Base-by-base conservation (phyloP, 2,329 filamentous ascomycete genomes). In the Graphilbum sp. region DNA sequence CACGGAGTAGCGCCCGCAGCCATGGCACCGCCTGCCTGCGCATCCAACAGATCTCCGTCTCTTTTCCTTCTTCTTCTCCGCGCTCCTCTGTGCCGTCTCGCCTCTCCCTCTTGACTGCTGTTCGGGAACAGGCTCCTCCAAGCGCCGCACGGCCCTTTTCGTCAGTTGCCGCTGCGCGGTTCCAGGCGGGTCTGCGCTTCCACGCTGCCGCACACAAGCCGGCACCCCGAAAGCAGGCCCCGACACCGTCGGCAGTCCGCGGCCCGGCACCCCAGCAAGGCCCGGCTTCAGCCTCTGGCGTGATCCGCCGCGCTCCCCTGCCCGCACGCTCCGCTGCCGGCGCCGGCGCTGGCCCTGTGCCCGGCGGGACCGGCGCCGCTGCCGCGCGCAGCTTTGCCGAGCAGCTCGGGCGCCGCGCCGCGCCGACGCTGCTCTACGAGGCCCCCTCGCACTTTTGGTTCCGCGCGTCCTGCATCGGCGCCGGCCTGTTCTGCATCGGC, bases 391-490 rank as follows among this genome's bases (percentile, higher is more conserved):
- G 57, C 38, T 74, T 67, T 55, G 63, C 65, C 48, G 65, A 66
- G 43, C 66, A 63, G 42, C 63, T 83, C 29, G 67, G 71, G 13
- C 59, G 61, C 41, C 69, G 71, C 44, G 50, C 63, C n/a, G 57
- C 62, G 2, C 63, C 69, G 5, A 73, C 77, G 8, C 55, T 69
- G 3, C 61, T 84, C 32, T 84, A 80, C 59, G 63, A 76, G 48
- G 67, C 69, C 2, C 72, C 73, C 13, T 73, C 74, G 1, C 75
- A 81, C 49, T 67, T 68, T 40, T 64, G 66, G 55, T 79, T 75
- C 53, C 65, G 78, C 44, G 51, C 70, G 46, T 68, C 70, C 34
- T 72, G 71, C 50, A 75, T 76, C 54, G 53, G 59, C 13, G 66
- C 70, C 20, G 68, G 68, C 2, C 43, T 62, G 18, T 67, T 69